phyloP scores from a whole-genome alignment of 2,329 filamentous ascomycete genomes.

The Cercospora beticola region DNA sequence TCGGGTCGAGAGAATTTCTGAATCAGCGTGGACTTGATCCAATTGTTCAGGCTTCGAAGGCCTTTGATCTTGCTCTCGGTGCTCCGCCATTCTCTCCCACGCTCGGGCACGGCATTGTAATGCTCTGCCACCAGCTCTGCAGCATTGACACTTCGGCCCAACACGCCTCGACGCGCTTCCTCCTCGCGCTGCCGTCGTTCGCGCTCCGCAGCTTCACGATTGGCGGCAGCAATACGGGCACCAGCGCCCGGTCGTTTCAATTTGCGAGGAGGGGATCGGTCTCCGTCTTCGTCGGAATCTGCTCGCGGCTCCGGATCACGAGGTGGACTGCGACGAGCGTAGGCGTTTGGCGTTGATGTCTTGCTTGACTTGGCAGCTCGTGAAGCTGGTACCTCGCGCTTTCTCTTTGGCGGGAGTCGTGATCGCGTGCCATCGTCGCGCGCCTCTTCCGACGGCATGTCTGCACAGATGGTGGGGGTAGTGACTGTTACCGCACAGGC shows the following conservation, averaged over 20 bases:
- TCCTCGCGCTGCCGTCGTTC: constrained; percentile 43
- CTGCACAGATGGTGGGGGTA: background rate
- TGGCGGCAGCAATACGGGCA: constrained; percentile 63
- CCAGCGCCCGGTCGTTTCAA: constrained; percentile 42
- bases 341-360: constrained; percentile 35
- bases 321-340: constrained; percentile 36
- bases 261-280: constrained; percentile 38
- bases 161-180: constrained; percentile 40
- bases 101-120: constrained; percentile 93
- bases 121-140: constrained; percentile 82
- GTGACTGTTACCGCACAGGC: background rate
- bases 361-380: constrained; percentile 30
- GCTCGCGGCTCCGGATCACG: constrained; percentile 28
- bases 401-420: constrained; percentile 31
- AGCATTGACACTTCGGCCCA: constrained; percentile 17
- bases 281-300: constrained; percentile 26
- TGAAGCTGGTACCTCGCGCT: constrained; percentile 33
- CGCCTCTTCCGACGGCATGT: constrained; percentile 27
- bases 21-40: constrained; percentile 96
- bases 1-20: constrained; percentile 76
- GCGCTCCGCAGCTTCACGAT: constrained; percentile 66
- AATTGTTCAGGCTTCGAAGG: constrained; percentile 93
- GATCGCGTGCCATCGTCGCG: constrained; percentile 22
- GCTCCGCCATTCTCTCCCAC: constrained; percentile 89
- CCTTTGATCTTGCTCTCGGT: constrained; percentile 95